Base-by-base conservation (phyloP, 106 monocot genomes). In the Dendrobium nobile region DNA sequence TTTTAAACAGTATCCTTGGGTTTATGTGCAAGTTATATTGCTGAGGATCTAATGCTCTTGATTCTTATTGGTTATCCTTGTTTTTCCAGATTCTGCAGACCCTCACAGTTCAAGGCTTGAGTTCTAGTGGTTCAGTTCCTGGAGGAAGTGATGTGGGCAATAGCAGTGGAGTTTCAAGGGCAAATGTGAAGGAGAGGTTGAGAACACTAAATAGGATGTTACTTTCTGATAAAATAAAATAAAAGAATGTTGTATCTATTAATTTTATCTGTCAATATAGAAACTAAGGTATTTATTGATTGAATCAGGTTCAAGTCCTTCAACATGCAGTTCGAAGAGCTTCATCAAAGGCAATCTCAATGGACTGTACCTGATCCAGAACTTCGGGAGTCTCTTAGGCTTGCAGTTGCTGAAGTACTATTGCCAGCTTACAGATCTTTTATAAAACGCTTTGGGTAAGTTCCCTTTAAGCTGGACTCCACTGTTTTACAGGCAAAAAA, bases 341-440 rank as follows among this genome's bases (percentile, higher is more conserved):
- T 89, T 48, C 86, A 86, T 79, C 84, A 86, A 75, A 86, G 86
- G 47, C 89, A 89, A 70, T 84, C 78, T 22, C 84, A 86, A 58
- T 89, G 89, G 89, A 83, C 80, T 5, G 84, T 89, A 77, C 86
- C 89, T 79, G 89, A 89, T 75, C 84, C 75, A 41, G 90, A 93
- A 65, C 79, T 93, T 43, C 89, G 93, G 0, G 93, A 93, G 47
- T 87, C 87, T 67, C 75, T 93, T 27, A 89, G 87, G 43, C 90
- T 93, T 68, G 79, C 85, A 10, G 82, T 93, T 67, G 90, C 89
- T 59, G 93, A 93, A 86, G 80, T 89, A 56, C 80, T 93, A 37
- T 77, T 93, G 43, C 93, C 93, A 56, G 93, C 93, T 26, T 93
- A 91, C 20, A 84, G 90, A 67, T 87, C 85, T 55, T 93, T 93